Conservation (phyloP, 441 rosid species). For the Syzygium syzygioides region DNA sequence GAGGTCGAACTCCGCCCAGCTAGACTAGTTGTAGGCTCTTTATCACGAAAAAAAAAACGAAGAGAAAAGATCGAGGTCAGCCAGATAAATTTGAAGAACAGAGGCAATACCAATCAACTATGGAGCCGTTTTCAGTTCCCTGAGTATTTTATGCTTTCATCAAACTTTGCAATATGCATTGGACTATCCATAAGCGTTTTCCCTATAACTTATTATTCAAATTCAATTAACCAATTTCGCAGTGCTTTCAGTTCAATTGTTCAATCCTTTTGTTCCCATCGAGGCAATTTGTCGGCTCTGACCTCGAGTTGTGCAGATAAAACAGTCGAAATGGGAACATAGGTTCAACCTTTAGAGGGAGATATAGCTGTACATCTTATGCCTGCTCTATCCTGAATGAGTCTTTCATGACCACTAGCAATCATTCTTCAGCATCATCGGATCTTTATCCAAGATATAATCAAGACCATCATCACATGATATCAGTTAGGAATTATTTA, state of each 20-base stretch:
- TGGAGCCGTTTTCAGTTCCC: not conserved
- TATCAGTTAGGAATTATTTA: not conserved
- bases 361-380: not conserved
- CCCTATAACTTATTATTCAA: not conserved
- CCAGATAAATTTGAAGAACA: not conserved
- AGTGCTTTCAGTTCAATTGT: not conserved
- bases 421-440: not conserved
- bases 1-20: not conserved
- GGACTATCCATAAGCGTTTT: not conserved
- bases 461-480: not conserved
- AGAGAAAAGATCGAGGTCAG: not conserved
- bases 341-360: not conserved
- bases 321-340: not conserved
- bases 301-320: not conserved
- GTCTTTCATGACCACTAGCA: not conserved
- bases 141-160: not conserved
- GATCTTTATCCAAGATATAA: not conserved
- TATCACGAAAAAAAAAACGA: not conserved
- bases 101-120: not conserved
- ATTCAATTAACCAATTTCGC: not conserved
- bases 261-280: not conserved
- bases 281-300: not conserved
- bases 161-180: not conserved
- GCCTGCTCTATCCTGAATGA: not conserved
- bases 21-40: not conserved